These are phyloP conservation scores for Fusarium gaditjirri DNA, from an alignment of 2,329 filamentous ascomycete species.

Conservation along the genomic window DNA sequence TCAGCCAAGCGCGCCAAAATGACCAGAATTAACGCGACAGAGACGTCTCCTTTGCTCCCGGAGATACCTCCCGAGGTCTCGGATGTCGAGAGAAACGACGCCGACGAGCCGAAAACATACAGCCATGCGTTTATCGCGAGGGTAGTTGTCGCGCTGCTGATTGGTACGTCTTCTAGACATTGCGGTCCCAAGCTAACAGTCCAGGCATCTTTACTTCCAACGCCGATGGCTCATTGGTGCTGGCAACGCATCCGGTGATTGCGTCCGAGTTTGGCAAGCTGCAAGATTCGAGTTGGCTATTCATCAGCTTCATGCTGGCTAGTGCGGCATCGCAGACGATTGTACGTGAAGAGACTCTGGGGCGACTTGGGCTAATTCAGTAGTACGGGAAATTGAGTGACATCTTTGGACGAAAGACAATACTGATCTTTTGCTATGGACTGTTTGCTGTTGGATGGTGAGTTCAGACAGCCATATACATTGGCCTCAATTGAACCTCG, in stretches of 20 bases:
- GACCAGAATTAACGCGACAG: background rate
- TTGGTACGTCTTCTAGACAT: fast-evolving
- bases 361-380: background rate
- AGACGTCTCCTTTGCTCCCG: background rate
- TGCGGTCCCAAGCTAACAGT: fast-evolving
- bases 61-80: background rate
- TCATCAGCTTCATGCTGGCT: conserved; percentile 48
- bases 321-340: conserved; percentile 47
- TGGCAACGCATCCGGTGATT: conserved; percentile 73
- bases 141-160: background rate
- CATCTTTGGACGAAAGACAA: conserved; percentile 43
- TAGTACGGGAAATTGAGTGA: conserved; percentile 50
- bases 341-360: fast-evolving
- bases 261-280: conserved; percentile 69
- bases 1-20: fast-evolving
- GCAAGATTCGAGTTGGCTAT: conserved; percentile 60
- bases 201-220: conserved; percentile 68
- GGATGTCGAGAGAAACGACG: background rate
- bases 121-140: background rate
- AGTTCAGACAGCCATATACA: conserved; percentile 14
- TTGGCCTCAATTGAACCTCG: too few species aligned
- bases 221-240: conserved; percentile 70
- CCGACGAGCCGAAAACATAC: background rate
- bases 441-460: conserved; percentile 52
- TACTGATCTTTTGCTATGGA: conserved; percentile 43